phyloP scores from a whole-genome alignment of 148 eudicot species.

The Linanthus parryae region DNA sequence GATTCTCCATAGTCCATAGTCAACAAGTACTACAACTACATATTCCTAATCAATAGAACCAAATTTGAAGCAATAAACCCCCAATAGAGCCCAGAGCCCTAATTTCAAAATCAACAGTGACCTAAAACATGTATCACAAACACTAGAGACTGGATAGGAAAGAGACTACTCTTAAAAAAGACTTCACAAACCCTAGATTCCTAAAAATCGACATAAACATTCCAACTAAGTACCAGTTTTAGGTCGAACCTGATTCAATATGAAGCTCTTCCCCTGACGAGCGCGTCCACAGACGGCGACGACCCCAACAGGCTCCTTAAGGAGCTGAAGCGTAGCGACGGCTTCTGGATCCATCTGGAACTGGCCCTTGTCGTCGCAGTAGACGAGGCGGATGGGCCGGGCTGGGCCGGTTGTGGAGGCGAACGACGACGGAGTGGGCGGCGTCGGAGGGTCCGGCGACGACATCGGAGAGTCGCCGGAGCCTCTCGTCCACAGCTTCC shows the following conservation, averaged over 20 bases:
- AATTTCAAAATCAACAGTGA: no score
- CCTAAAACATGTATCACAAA: no score
- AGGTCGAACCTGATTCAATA: slow-evolving; percentile 85
- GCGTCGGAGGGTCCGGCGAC: slow-evolving; percentile 29
- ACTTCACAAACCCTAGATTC: not conserved
- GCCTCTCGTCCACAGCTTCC: slow-evolving; percentile 18
- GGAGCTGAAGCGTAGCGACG: slow-evolving; percentile 72
- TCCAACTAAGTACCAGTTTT: no score
- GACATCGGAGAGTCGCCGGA: slow-evolving; percentile 35
- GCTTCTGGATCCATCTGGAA: slow-evolving; percentile 93
- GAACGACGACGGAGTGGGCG: slow-evolving; percentile 14
- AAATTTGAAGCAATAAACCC: no score
- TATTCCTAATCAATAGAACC: no score
- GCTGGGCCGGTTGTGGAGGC: slow-evolving; percentile 46
- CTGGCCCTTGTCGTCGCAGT: slow-evolving; percentile 82
- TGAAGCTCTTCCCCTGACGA: slow-evolving; percentile 91
- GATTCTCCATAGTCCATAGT: no score
- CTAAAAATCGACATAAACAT: no score
- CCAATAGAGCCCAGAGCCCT: no score
- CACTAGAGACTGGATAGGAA: not conserved
- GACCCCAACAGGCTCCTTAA: slow-evolving; percentile 83
- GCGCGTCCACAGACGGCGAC: slow-evolving; percentile 99
- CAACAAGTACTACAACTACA: no score
- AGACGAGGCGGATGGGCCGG: slow-evolving; percentile 78
- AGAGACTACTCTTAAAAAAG: not conserved